A percentile compares a stretch with the other conserved stretches of the same genome.
Conservation (phyloP, 768 basidiomycete species). For the Leccinum arenicola region DNA sequence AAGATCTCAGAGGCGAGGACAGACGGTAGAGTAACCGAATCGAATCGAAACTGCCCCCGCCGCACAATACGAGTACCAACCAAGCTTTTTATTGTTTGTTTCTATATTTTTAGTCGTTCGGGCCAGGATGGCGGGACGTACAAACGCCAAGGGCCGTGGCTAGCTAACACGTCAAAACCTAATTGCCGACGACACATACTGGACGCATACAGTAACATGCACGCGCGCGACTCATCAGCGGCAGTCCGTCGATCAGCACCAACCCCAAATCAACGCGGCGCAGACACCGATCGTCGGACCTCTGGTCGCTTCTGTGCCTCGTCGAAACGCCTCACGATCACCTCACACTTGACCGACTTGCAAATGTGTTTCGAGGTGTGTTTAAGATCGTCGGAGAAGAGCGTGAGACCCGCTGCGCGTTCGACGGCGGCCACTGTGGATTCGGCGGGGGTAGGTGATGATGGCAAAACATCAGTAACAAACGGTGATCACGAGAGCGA, state of each 20-base stretch:
- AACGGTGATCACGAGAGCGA: background rate
- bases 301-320: conserved; percentile 74
- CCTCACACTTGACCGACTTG: conserved; percentile 82
- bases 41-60: background rate
- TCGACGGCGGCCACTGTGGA: conserved; percentile 83
- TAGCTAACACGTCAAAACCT: background rate
- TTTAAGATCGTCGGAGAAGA: conserved; percentile 86
- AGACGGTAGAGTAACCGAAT: background rate
- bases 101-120: background rate
- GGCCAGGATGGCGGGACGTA: background rate
- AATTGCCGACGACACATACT: background rate
- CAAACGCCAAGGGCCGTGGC: background rate
- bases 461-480: background rate
- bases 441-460: background rate
- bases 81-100: background rate
- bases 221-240: background rate
- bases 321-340: conserved; percentile 87
- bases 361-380: conserved; percentile 79
- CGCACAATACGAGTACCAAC: background rate
- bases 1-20: background rate
- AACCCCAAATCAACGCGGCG: conserved; percentile 21
- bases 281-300: conserved; percentile 50
- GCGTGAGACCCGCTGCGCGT: conserved; percentile 77
- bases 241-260: background rate
- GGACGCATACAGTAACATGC: background rate